Evolutionary conservation across 495 filamentous ascomycete species (phyloP).

Genomic region (Parmelia sp.): DNA sequence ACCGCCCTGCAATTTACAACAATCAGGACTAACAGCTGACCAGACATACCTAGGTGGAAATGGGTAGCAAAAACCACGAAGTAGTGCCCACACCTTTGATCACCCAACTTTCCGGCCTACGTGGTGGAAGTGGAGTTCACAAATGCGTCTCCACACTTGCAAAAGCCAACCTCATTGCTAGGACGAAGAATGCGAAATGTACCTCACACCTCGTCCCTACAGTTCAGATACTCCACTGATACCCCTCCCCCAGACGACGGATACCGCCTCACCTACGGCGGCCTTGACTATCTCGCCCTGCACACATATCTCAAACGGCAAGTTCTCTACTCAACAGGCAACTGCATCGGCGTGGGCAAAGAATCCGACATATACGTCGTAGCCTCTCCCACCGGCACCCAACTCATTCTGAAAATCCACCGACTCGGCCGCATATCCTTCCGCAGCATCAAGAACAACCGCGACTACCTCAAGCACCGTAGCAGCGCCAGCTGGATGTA

Average conservation of each 20-base stretch:
- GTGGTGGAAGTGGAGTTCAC: slow-evolving; percentile 78
- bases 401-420: slow-evolving; percentile 85
- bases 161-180: slow-evolving; percentile 86
- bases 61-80: slow-evolving; percentile 93
- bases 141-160: slow-evolving; percentile 82
- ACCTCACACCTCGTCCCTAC: slow-evolving; percentile 4
- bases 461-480: slow-evolving; percentile 87
- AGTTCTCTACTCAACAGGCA: slow-evolving; percentile 82
- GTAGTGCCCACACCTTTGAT: slow-evolving; percentile 89
- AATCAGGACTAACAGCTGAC: slow-evolving; percentile 33
- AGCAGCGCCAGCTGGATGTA: slow-evolving; percentile 89
- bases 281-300: slow-evolving; percentile 91
- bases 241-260: slow-evolving; percentile 62
- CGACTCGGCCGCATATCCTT: slow-evolving; percentile 94
- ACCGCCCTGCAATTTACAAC: slow-evolving; percentile 28
- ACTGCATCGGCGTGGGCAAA: slow-evolving; percentile 94
- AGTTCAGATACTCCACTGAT: slow-evolving; percentile 2
- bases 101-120: slow-evolving; percentile 70
- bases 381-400: slow-evolving; percentile 42
- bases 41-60: slow-evolving; percentile 62
- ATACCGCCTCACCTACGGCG: slow-evolving; percentile 94
- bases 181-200: slow-evolving; percentile 90
- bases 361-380: slow-evolving; percentile 95
- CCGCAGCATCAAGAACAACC: slow-evolving; percentile 87
- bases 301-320: slow-evolving; percentile 75